Conservation (phyloP, 345 rosid genomes). For the Gossypium arboreum region DNA sequence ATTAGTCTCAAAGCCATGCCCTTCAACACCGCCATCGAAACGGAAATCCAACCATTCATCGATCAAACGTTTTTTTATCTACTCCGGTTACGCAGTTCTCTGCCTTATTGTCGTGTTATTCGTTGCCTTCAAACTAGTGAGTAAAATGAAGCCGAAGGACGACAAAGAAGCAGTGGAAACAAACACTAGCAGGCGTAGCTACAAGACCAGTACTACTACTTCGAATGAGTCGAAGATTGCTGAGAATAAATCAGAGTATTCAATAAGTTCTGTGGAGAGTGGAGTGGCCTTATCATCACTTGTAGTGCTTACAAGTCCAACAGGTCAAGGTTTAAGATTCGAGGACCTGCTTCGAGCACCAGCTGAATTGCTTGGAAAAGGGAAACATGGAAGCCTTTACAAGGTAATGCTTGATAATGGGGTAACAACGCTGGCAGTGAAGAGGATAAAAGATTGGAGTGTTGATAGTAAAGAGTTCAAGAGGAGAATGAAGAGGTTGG, state of each 20-base stretch:
- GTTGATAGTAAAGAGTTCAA: conserved; percentile 33
- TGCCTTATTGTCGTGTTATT: conserved; percentile 27
- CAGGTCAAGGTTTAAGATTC: conserved; percentile 32
- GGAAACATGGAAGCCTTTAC: not conserved
- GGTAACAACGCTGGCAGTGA: not conserved
- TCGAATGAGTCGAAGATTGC: conserved; percentile 23
- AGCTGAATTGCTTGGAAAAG: conserved; percentile 38
- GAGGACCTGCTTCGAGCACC: conserved; percentile 47
- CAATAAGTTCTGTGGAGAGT: conserved; percentile 39
- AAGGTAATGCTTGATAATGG: not conserved
- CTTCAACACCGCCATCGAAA: conserved; percentile 15
- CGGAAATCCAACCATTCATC: conserved; percentile 14
- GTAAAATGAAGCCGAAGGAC: conserved; percentile 19
- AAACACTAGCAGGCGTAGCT: conserved; percentile 17
- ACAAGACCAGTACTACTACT: conserved; percentile 13
- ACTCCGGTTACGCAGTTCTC: conserved; percentile 40
- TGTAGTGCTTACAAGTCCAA: conserved; percentile 38
- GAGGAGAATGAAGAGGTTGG: conserved; percentile 41
- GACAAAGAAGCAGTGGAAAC: conserved; percentile 3
- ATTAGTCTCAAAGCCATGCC: conserved; percentile 33
- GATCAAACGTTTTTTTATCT: conserved; percentile 26
- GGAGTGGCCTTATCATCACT: conserved; percentile 30
- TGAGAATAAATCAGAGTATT: conserved; percentile 39
- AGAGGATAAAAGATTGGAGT: conserved; percentile 14
- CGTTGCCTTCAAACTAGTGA: conserved; percentile 23